Base-by-base conservation (phyloP, 768 basidiomycete species). In the Phylloporus rhodoxanthus region DNA sequence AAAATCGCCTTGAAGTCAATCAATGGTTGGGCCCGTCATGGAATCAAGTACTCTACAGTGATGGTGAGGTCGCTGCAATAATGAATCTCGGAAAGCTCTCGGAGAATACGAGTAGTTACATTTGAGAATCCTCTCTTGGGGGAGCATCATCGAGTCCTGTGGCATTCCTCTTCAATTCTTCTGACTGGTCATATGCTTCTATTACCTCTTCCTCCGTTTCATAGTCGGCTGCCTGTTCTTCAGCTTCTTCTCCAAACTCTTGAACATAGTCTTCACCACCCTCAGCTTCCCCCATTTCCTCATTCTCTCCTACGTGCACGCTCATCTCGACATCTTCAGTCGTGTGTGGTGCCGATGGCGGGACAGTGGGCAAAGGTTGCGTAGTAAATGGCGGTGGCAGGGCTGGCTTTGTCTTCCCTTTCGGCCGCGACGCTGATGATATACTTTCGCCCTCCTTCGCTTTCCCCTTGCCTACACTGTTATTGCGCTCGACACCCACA, bases 171-270 rank as follows among this genome's bases (percentile, higher is more conserved):
- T 47, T 59, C 30, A 74, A 37, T 50, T 76, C 77, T 37, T 75
- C 70, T n/a, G 70, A 58, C 50, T 80, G 78, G 8, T 77, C 51
- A 5, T 68, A 68, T 56, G 75, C 69, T 33, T 82, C 72, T 57
- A n/a, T n/a, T n/a, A 70, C 48, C 52, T 74, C 70, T 25, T 67
- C 72, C n/a, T 70, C 69, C 2, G 70, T 68, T n/a, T 70, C 68
- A 2, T 68, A 68, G 2, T 62, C 63, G 9, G 58, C 65, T 0
- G 51, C 61, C 2, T 53, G 52, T 15, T 57, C 67, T 13, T 58
- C 63, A 1, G 50, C 57, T 17, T 54, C 67, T 7, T 61, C 61
- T 30, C 48, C 65, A 14, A 63, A 66, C 5, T 61, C 58, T 8
- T 54, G 56, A 19, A 48, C 56, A 11, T 67, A 54, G 17, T 59